These are phyloP conservation scores for Clarireedia homoeocarpa DNA, from an alignment of 2,329 filamentous ascomycete genomes.

Conservation along the genomic window DNA sequence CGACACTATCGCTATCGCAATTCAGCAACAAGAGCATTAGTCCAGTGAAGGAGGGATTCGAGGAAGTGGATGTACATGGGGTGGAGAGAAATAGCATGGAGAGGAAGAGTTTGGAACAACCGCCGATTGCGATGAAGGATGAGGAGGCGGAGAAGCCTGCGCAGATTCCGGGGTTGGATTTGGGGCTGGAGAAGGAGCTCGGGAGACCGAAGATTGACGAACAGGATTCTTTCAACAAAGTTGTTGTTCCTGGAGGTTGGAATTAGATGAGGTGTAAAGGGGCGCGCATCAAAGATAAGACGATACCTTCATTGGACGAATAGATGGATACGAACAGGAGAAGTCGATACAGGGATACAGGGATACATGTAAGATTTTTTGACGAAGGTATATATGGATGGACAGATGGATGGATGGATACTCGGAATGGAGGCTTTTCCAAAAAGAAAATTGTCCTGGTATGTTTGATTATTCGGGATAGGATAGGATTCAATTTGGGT, in stretches of 20 bases:
- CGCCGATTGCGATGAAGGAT: constrained; percentile 4
- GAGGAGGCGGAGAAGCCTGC: constrained; percentile 3
- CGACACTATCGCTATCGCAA: constrained; percentile 18
- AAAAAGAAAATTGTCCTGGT: too few relatives aligned
- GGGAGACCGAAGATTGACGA: not conserved
- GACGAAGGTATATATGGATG: too few relatives aligned
- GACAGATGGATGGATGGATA: too few relatives aligned
- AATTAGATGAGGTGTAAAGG: not conserved
- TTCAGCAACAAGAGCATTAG: constrained; percentile 19
- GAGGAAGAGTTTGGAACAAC: constrained; percentile 3
- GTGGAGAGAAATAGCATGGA: constrained; percentile 9
- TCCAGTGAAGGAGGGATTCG: constrained; percentile 26
- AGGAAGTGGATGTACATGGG: constrained; percentile 26
- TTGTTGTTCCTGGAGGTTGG: not conserved
- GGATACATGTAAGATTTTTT: too few relatives aligned
- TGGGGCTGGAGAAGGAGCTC: not conserved
- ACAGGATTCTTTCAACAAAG: not conserved
- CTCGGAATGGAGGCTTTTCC: too few relatives aligned
- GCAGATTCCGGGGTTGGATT: not conserved
- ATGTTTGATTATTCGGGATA: too few relatives aligned
- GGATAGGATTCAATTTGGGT: too few relatives aligned
- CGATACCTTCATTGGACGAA: too few relatives aligned
- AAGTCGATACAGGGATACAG: too few relatives aligned
- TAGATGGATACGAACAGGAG: too few relatives aligned
- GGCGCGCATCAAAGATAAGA: too few relatives aligned